A percentile compares a stretch with the other conserved stretches of the same genome.
phyloP scores from a whole-genome alignment of 148 eudicot genomes.

The Rhododendron ferrugineum region DNA sequence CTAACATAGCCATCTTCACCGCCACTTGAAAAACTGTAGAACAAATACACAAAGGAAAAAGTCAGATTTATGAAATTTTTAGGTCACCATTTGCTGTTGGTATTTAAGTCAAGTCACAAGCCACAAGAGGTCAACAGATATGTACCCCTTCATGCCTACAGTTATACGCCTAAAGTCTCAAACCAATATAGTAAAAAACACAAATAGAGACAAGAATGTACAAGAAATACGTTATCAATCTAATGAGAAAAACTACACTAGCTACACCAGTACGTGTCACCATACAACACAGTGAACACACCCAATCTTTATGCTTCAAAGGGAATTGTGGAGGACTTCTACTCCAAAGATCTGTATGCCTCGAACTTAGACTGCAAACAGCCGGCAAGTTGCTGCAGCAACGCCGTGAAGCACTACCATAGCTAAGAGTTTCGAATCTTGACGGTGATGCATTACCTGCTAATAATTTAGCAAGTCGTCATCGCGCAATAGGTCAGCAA shows the following conservation, averaged over 20 bases:
- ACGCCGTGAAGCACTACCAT: not conserved
- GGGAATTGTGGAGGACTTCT: not conserved
- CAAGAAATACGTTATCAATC: not conserved
- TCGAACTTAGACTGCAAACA: not conserved
- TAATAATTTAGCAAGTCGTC: not conserved
- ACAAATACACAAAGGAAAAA: not conserved
- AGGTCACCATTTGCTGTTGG: not conserved
- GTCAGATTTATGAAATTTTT: not conserved
- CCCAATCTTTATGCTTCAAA: not conserved
- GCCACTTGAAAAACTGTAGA: slow-evolving; percentile 76
- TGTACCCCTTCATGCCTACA: not conserved
- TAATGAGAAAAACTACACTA: not conserved
- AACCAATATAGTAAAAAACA: not conserved
- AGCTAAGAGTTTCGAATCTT: not conserved
- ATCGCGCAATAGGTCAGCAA: not conserved
- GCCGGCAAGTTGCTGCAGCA: not conserved
- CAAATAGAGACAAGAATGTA: not conserved
- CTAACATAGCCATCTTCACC: slow-evolving; percentile 97
- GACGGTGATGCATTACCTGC: not conserved
- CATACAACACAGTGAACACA: not conserved
- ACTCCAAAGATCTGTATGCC: not conserved
- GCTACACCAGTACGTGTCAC: not conserved
- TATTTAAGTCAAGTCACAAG: not conserved
- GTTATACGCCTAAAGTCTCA: not conserved
- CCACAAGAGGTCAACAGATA: not conserved